A percentile compares a stretch with the other conserved stretches of the same genome.
Conservation (phyloP, 2,329 filamentous ascomycete species). For the Penicillium sp. region DNA sequence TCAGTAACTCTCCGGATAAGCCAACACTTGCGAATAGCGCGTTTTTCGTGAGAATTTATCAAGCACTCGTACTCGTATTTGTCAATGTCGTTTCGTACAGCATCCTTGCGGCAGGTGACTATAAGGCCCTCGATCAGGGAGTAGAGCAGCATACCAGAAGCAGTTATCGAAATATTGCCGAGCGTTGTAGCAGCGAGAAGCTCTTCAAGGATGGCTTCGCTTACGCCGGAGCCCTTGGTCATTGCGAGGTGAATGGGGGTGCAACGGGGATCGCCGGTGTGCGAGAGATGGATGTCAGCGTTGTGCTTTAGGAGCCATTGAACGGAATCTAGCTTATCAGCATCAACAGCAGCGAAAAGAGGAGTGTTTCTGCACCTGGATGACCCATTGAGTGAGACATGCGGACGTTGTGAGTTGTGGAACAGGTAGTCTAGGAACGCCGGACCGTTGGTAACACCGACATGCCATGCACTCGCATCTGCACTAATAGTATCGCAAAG, state of each 20-base stretch:
- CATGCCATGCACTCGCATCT: not conserved
- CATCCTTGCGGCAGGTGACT: not conserved
- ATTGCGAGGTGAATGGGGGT: not conserved
- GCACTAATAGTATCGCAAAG: not conserved
- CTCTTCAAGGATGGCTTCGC: not conserved
- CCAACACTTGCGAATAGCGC: not conserved
- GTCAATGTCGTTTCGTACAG: not conserved
- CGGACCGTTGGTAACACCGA: not conserved
- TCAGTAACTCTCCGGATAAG: not conserved
- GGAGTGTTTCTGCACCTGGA: not conserved
- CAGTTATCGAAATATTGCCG: not conserved
- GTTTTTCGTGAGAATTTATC: not conserved
- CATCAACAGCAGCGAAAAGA: not conserved
- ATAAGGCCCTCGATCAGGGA: not conserved
- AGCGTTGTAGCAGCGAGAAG: not conserved
- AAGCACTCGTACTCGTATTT: not conserved
- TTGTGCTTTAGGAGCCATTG: not conserved
- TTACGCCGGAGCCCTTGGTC: not conserved
- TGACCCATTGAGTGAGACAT: not conserved
- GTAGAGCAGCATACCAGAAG: not conserved
- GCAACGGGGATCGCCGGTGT: not conserved
- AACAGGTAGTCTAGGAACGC: not conserved
- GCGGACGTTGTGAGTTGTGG: not conserved
- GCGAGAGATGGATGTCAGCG: not conserved
- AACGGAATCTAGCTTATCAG: not conserved